These are phyloP conservation scores for Cyclostephanos invisitatus DNA, from an alignment of 108 stramenopile genomes.

Conservation along the genomic window DNA sequence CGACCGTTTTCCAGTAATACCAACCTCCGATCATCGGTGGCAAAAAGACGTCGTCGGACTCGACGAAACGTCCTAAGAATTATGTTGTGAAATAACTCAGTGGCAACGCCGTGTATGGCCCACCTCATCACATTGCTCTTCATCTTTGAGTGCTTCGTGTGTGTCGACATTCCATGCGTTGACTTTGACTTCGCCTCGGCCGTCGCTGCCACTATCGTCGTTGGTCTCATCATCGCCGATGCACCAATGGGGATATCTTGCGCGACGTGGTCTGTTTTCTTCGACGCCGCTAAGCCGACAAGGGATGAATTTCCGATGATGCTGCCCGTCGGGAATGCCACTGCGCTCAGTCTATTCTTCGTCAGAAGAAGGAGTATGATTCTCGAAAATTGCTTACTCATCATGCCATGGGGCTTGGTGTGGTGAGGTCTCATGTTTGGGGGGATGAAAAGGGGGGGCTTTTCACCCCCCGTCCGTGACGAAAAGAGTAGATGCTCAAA, in stretches of 20 bases:
- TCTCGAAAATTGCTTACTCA: background rate
- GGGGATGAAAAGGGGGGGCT: too few relatives aligned
- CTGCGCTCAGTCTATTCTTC: background rate
- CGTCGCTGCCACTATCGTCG: background rate
- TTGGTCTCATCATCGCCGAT: slow-evolving; percentile 8
- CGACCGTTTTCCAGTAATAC: slow-evolving; percentile 2
- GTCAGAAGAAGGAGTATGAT: background rate
- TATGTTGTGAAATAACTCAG: slow-evolving; percentile 35
- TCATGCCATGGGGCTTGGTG: too few relatives aligned
- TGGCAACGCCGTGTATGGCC: slow-evolving; percentile 36
- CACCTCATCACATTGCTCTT: slow-evolving; percentile 41
- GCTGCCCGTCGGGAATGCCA: background rate
- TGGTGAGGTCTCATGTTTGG: too few relatives aligned
- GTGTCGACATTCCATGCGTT: background rate
- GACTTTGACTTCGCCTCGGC: background rate
- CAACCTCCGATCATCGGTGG: slow-evolving; percentile 1
- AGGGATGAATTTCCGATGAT: slow-evolving; percentile 1
- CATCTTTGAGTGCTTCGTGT: background rate
- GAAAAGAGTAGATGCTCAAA: too few relatives aligned
- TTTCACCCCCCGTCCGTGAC: too few relatives aligned
- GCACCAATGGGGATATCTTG: background rate
- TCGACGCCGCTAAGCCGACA: slow-evolving; percentile 1
- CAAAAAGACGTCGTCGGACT: background rate
- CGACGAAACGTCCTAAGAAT: slow-evolving; percentile 24
- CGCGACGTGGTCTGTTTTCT: slow-evolving; percentile 1